Evolutionary conservation across 352 stramenopile species (phyloP), one percentile per base, ranked within the genome.

Genomic region (Globisporangium camurandrum): DNA sequence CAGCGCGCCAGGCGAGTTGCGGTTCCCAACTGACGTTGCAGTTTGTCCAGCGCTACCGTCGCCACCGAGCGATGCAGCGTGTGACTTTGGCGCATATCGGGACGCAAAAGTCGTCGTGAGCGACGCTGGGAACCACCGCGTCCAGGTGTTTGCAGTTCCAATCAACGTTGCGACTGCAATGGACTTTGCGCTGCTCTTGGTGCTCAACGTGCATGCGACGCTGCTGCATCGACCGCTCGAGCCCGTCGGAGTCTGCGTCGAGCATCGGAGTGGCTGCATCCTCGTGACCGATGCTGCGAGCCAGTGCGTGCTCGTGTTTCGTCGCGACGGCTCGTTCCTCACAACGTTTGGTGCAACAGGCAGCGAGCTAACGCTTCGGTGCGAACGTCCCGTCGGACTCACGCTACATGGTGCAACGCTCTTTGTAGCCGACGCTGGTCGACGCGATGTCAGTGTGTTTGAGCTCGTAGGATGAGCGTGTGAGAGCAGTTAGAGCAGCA

Each of bases 91-190:
- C 14, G 34, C 51, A 5, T 62, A 75, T 28, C 71, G 71, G 0
- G 61, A 67, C 8, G 61, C 67, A n/a, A 83, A 83, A 60, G 47
- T 78, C 12, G 62, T 70, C 14, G 63, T 86, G 8, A 62, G 64
- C 7, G 75, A 86, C 42, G 67, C 62, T 26, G 66, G 71, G 0
- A 86, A 83, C 46, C 61, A 65, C 26, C 75, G 75, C 19, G 51
- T 87, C 9, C 75, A 88, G 41, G 46, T 88, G 3, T 63, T 85
- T 28, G 46, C 57, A 1, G n/a, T n/a, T n/a, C n/a, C n/a, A n/a
- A n/a, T n/a, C n/a, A n/a, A n/a, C n/a, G n/a, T n/a, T n/a, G n/a
- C n/a, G n/a, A n/a, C n/a, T n/a, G 8, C 30, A 5, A n/a, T 20
- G 10, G 53, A 70, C n/a, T 59, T 62, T 4, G 22, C 46, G 22